These are phyloP conservation scores for Cercospora zeae-maydis DNA, from an alignment of 2,329 filamentous ascomycete species.

Conservation along the genomic window DNA sequence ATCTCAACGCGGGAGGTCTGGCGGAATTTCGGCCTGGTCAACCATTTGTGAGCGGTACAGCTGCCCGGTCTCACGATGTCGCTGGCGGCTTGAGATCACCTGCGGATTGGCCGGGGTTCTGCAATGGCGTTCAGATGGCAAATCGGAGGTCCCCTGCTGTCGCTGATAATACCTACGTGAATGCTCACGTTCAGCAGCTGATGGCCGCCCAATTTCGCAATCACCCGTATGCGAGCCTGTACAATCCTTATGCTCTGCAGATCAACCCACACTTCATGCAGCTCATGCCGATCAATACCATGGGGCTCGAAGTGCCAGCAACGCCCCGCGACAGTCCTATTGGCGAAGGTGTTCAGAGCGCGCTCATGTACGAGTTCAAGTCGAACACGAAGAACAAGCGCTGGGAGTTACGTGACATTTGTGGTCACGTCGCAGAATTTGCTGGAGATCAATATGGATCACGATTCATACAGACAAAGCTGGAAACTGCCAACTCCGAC, in stretches of 20 bases:
- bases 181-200: slow-evolving; percentile 37
- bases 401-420: slow-evolving; percentile 86
- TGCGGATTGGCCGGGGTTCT: slow-evolving; percentile 41
- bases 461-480: slow-evolving; percentile 88
- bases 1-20: slow-evolving; percentile 17
- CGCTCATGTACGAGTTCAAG: slow-evolving; percentile 75
- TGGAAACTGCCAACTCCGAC: slow-evolving; percentile 89
- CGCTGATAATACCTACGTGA: slow-evolving; percentile 41
- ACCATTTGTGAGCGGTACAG: slow-evolving; percentile 39
- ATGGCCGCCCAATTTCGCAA: slow-evolving; percentile 39
- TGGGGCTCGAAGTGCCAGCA: slow-evolving; percentile 38
- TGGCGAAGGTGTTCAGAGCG: slow-evolving; percentile 62
- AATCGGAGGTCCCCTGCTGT: slow-evolving; percentile 18
- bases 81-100: slow-evolving; percentile 47
- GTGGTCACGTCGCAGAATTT: slow-evolving; percentile 84
- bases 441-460: slow-evolving; percentile 95
- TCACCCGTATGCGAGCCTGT: slow-evolving; percentile 32
- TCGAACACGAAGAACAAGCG: slow-evolving; percentile 67
- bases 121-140: slow-evolving; percentile 11
- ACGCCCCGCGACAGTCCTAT: slow-evolving; percentile 55
- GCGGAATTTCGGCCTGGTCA: slow-evolving; percentile 24
- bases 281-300: slow-evolving; percentile 37
- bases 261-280: slow-evolving; percentile 37
- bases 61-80: slow-evolving; percentile 39
- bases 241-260: slow-evolving; percentile 37